A percentile compares a stretch with the other conserved stretches of the same genome.
phyloP scores from a whole-genome alignment of 768 basidiomycete species.

The Lactarius pseudohatsudake region DNA sequence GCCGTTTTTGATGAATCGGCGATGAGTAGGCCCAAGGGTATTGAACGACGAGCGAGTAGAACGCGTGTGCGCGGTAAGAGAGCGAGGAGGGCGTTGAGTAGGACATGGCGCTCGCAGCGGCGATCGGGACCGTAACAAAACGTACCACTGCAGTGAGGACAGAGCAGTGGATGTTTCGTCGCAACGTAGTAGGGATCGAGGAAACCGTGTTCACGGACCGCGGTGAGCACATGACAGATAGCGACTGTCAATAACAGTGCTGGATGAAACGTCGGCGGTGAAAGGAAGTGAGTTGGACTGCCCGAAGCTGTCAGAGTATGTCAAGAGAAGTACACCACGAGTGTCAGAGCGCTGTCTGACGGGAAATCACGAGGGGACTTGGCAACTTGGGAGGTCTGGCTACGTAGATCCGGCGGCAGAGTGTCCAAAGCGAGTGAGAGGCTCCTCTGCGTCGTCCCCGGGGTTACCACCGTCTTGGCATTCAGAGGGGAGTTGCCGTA shows the following conservation, averaged over 20 bases:
- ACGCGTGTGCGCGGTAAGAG: not conserved
- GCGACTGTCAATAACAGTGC: conserved; percentile 23
- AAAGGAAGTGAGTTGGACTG: conserved; percentile 24
- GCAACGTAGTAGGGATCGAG: conserved; percentile 18
- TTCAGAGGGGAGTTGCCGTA: conserved; percentile 21
- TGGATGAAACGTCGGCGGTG: conserved; percentile 26
- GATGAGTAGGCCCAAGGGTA: conserved; percentile 14
- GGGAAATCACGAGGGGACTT: conserved; percentile 24
- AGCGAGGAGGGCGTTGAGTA: not conserved
- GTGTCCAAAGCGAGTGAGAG: conserved; percentile 1
- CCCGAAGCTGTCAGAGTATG: conserved; percentile 23
- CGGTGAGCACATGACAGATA: conserved; percentile 19
- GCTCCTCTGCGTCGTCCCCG: conserved; percentile 16
- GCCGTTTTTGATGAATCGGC: conserved; percentile 21
- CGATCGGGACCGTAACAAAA: conserved; percentile 10
- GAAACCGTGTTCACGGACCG: conserved; percentile 13
- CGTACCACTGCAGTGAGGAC: not conserved
- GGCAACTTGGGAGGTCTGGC: conserved; percentile 21
- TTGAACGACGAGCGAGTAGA: not conserved
- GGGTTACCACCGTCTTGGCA: conserved; percentile 26
- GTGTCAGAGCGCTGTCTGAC: conserved; percentile 20
- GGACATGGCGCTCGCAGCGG: not conserved
- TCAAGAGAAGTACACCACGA: conserved; percentile 18
- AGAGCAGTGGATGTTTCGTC: not conserved
- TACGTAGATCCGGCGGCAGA: conserved; percentile 26